These are phyloP conservation scores for Tetrastigma voinierianum DNA, from an alignment of 164 flowering plant genomes.

Conservation along the genomic window DNA sequence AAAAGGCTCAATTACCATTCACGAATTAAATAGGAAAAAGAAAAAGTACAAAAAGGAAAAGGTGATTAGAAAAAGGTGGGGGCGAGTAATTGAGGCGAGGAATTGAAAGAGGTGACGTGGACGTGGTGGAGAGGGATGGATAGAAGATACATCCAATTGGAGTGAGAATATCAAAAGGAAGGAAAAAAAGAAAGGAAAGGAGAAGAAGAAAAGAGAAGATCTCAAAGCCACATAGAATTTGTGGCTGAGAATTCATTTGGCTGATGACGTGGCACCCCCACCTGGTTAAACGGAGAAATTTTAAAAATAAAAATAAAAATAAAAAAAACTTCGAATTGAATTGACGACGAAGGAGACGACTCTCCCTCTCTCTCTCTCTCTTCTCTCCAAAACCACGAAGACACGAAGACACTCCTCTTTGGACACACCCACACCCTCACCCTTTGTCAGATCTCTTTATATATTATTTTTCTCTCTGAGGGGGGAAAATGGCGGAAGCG, in stretches of 20 bases:
- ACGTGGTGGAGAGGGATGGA: neutral
- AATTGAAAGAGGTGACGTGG: conserved; percentile 14
- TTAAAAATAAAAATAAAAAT: neutral
- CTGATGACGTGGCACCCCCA: conserved; percentile 32
- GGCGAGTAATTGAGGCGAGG: neutral
- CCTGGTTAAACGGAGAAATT: conserved; percentile 2
- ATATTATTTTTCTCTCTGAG: neutral
- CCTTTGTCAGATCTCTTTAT: conserved; percentile 6
- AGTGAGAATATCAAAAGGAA: conserved; percentile 9
- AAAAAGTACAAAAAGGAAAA: neutral
- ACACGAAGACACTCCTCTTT: too few species aligned
- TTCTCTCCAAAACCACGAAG: neutral
- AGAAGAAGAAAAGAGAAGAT: conserved; percentile 3
- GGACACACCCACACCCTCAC: neutral
- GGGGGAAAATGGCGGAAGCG: conserved; percentile 29
- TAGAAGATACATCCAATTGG: neutral
- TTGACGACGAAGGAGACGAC: conserved; percentile 9
- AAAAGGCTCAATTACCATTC: too few species aligned
- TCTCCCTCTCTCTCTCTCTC: conserved; percentile 22
- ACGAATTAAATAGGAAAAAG: too few species aligned
- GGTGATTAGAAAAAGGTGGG: neutral
- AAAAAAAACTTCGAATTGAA: conserved; percentile 17
- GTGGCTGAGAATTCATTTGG: conserved; percentile 29
- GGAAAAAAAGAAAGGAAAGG: conserved; percentile 3
- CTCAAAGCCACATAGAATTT: conserved; percentile 27